phyloP scores from a whole-genome alignment of 1,284 basidiomycete species.

The Pseudozyma tsukubaensis region DNA sequence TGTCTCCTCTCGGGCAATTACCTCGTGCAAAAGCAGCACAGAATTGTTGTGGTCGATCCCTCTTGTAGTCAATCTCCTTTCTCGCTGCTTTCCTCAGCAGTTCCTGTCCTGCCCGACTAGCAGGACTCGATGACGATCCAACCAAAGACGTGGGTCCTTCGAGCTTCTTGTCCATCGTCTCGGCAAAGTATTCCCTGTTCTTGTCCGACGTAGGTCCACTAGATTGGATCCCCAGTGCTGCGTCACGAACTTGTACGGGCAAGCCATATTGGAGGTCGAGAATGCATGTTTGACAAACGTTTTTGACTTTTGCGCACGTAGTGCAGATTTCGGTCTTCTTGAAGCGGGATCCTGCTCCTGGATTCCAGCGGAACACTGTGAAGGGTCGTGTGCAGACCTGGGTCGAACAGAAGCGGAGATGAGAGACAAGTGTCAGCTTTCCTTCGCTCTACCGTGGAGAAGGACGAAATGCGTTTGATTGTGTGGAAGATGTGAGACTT shows the following conservation, averaged over 20 bases:
- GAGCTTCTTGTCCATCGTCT: conserved; percentile 79
- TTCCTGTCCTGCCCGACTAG: conserved; percentile 78
- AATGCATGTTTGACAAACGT: conserved; percentile 97
- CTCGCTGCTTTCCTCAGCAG: conserved; percentile 93
- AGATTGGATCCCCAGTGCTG: conserved; percentile 85
- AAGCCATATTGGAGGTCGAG: conserved; percentile 93
- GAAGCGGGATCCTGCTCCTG: conserved; percentile 88
- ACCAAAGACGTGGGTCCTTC: conserved; percentile 54
- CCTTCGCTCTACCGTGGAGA: no score
- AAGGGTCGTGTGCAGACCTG: conserved; percentile 86
- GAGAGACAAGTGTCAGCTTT: no score
- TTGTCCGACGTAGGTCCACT: conserved; percentile 94
- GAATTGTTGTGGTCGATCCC: conserved; percentile 85
- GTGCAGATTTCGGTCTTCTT: conserved; percentile 99
- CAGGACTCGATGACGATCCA: conserved; percentile 63
- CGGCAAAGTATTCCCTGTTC: conserved; percentile 89
- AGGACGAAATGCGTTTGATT: no score
- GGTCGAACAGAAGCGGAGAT: no score
- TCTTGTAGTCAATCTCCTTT: conserved; percentile 95
- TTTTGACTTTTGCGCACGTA: conserved; percentile 98
- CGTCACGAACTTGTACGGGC: conserved; percentile 96
- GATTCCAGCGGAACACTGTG: conserved; percentile 98
- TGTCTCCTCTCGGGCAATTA: conserved; percentile 87
- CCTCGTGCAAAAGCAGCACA: conserved; percentile 98
- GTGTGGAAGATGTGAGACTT: no score